A percentile compares a stretch with the other conserved stretches of the same genome.
Evolutionary conservation across 371 early-diverging fungal species (phyloP).

Genomic region (Lichtheimia corymbifera): DNA sequence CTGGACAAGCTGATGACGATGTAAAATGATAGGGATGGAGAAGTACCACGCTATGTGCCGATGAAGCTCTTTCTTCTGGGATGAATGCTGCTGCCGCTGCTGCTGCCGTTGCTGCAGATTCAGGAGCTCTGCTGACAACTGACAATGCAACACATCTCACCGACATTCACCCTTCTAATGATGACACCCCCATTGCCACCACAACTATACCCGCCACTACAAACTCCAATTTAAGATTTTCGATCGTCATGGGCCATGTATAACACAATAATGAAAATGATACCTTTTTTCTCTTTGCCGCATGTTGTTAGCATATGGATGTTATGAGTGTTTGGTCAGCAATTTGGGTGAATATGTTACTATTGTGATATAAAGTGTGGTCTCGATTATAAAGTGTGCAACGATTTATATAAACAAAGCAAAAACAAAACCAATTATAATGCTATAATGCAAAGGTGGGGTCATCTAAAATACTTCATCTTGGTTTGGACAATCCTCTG

Average conservation of each 20-base stretch:
- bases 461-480: conserved; percentile 48
- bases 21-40: conserved; percentile 47
- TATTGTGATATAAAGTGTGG: too few relatives aligned
- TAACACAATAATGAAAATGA: conserved; percentile 8
- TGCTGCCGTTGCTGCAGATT: conserved; percentile 3
- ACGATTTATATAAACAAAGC: neutral
- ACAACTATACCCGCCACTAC: neutral
- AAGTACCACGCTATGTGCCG: conserved; percentile 54
- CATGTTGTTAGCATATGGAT: too few relatives aligned
- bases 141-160: conserved; percentile 1
- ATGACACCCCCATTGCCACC: conserved; percentile 1
- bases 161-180: conserved; percentile 9
- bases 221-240: conserved; percentile 34
- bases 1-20: neutral
- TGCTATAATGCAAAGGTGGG: neutral
- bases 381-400: too few relatives aligned
- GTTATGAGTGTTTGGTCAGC: too few relatives aligned
- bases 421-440: neutral
- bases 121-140: conserved; percentile 3
- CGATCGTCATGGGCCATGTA: conserved; percentile 53
- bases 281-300: too few relatives aligned
- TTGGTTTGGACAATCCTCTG: conserved; percentile 66
- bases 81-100: conserved; percentile 1
- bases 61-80: conserved; percentile 23
- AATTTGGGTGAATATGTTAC: too few relatives aligned